Evolutionary conservation across 164 flowering plant species (phyloP).

Genomic region (Dillenia suffruticosa): DNA sequence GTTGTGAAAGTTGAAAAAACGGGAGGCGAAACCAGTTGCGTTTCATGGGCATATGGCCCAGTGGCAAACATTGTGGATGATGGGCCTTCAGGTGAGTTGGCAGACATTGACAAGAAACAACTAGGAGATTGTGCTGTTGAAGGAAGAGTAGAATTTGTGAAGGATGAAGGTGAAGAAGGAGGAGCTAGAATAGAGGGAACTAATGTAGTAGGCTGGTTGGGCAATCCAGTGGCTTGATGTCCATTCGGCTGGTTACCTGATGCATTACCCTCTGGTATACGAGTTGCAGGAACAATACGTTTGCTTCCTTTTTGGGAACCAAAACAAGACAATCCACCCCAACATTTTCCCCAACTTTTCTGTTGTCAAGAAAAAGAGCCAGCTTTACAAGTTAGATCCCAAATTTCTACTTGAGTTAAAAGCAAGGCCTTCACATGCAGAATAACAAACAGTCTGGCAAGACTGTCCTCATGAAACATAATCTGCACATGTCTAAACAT

Average conservation of each 20-base stretch:
- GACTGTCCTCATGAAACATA: too few relatives aligned
- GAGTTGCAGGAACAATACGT: slow-evolving; percentile 88
- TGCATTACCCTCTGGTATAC: slow-evolving; percentile 66
- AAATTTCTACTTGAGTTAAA: too few relatives aligned
- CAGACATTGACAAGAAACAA: slow-evolving; percentile 71
- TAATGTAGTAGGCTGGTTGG: slow-evolving; percentile 51
- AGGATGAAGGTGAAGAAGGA: slow-evolving; percentile 98
- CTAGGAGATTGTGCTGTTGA: slow-evolving; percentile 91
- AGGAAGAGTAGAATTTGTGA: slow-evolving; percentile 80
- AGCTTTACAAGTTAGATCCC: neutral
- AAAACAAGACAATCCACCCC: slow-evolving; percentile 70
- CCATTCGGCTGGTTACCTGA: slow-evolving; percentile 61
- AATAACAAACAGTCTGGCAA: too few relatives aligned
- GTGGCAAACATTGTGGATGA: slow-evolving; percentile 81
- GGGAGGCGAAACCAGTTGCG: slow-evolving; percentile 95
- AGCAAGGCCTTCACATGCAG: too few relatives aligned
- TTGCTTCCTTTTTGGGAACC: slow-evolving; percentile 73
- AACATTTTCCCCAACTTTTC: slow-evolving; percentile 85
- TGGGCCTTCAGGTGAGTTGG: slow-evolving; percentile 84
- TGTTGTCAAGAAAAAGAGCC: slow-evolving; percentile 34
- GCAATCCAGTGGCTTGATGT: slow-evolving; percentile 48
- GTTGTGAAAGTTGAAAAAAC: slow-evolving; percentile 96
- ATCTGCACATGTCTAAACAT: too few relatives aligned
- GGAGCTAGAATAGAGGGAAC: slow-evolving; percentile 84
- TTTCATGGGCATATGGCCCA: slow-evolving; percentile 95